These are phyloP conservation scores for Trichophyton verrucosum DNA, from an alignment of 2,329 filamentous ascomycete genomes.

Conservation along the genomic window DNA sequence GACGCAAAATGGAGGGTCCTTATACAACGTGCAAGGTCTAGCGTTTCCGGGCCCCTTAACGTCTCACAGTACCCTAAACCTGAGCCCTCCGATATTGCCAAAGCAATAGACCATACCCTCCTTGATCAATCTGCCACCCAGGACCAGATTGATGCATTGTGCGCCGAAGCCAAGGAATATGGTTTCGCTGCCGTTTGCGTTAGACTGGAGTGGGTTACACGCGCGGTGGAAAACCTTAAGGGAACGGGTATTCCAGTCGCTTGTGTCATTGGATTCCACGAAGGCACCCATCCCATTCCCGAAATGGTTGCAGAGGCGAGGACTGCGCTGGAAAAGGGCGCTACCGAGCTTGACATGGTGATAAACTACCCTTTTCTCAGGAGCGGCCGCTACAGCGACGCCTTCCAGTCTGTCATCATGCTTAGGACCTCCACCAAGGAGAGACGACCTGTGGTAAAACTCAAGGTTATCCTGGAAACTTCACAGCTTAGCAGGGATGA, in stretches of 20 bases:
- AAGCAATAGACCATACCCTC: conserved; percentile 34
- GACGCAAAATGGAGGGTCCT: background rate
- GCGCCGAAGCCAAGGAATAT: conserved; percentile 40
- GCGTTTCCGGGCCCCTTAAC: background rate
- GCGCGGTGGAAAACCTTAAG: conserved; percentile 37
- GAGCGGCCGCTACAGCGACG: conserved; percentile 33
- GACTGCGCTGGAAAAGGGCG: conserved; percentile 39
- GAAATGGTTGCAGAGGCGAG: conserved; percentile 42
- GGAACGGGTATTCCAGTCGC: conserved; percentile 40
- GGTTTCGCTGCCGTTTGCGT: conserved; percentile 44
- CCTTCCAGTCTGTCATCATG: conserved; percentile 42
- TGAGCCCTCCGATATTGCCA: conserved; percentile 19
- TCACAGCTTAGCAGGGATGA: conserved; percentile 38
- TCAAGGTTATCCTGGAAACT: conserved; percentile 50
- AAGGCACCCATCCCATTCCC: conserved; percentile 42
- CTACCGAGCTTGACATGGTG: conserved; percentile 47
- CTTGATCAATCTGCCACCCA: conserved; percentile 32
- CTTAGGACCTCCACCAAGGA: conserved; percentile 33
- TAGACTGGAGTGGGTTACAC: conserved; percentile 40
- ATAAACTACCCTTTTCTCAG: conserved; percentile 42
- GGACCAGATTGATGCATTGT: conserved; percentile 41
- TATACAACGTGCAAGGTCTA: background rate
- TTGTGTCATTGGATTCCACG: conserved; percentile 49
- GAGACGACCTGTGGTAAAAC: conserved; percentile 21
- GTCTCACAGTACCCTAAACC: background rate